Base-by-base conservation (phyloP, 768 basidiomycete genomes). In the Tricholoma furcatifolium region DNA sequence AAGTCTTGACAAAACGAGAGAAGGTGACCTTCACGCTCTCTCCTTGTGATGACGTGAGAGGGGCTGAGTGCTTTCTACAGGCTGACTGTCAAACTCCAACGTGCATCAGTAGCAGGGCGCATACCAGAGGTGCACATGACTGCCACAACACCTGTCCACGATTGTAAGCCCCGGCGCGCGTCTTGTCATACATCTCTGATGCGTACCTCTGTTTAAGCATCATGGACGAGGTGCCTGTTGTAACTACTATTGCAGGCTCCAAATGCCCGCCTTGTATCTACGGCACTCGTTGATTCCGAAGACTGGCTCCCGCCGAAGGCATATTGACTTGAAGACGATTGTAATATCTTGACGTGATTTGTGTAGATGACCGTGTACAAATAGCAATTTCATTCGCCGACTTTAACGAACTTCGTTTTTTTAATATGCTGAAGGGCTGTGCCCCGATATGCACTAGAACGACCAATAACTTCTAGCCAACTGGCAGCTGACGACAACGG, bases 1-100 rank as follows among this genome's bases (percentile, higher is more conserved):
- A 21, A 17, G 36, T 50, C 31, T 27, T 50, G 31, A 40, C 38
- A 20, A 50, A 50, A 32, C 48, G 48, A 50, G 48, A 42, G 32
- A 50, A 31, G 40, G 48, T 42, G 12, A 32, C n/a, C 4, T 12
- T 47, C 3, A 23, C 12, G 9, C 21, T 6, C 17, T 49, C 18
- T 15, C 20, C n/a, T 27, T n/a, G 11, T 11, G n/a, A 30, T 30
- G 14, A n/a, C 18, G 24, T 7, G 4, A 27, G 27, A 3, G 7
- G 27, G 3, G 7, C 27, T 27, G 27, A 27, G 27, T 27, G 27
- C 7, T 27, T 27, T 27, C 27, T 17, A 2, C 21, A 50, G 48
- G 31, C 30, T 20, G 48, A 50, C 20, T 50, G 48, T 41, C 39
- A 34, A 8, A 9, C n/a, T 20, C 9, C 12, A 31, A 50, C 48